Evolutionary conservation across 2,329 filamentous ascomycete species (phyloP), one percentile per base, ranked within the genome.

Genomic region (Macroventuria anomochaeta): DNA sequence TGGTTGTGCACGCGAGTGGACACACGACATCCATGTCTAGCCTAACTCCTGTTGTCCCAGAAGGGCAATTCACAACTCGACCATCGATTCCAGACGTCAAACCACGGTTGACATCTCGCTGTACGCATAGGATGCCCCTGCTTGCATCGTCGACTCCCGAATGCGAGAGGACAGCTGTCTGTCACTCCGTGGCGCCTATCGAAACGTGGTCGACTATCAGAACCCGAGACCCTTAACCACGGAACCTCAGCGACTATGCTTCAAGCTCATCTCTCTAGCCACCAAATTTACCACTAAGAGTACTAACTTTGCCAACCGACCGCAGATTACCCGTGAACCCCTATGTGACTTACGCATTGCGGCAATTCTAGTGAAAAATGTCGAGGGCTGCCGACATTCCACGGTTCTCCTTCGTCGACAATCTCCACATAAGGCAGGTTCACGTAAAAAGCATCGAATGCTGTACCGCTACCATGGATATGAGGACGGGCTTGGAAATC

Each of bases 1-100:
- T 20, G 40, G 48, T 51, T 51, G n/a, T 15, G 33, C 20, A 44
- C 15, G 26, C 48, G 26, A 38, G 18, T 33, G 25, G 25, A 26
- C 18, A 32, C 39, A 28, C 26, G 34, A 46, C 20, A 32, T 17
- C 34, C 34, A 13, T 39, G 26, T n/a, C 26, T 20, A 39, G 13
- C 26, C n/a, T 34, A 7, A 12, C 8, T 40, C 12, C 20, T 7
- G 6, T 17, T n/a, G 13, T 33, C 46, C 31, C n/a, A 25, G 11
- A 37, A 13, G 20, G 46, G 46, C 17, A 50, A 50, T 23, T 20
- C 25, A 34, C 40, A 26, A 21, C 11, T 7, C 12, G 21, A 29
- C 34, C 21, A 46, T 53, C 41, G 40, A 46, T 31, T 5, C 10
- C 33, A 39, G 48, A n/a, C 21, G 15, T 2, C 8, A 46, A 37